Evolutionary conservation across 352 stramenopile species (phyloP), one percentile per base, ranked within the genome.

Genomic region (Pythium biforme): DNA sequence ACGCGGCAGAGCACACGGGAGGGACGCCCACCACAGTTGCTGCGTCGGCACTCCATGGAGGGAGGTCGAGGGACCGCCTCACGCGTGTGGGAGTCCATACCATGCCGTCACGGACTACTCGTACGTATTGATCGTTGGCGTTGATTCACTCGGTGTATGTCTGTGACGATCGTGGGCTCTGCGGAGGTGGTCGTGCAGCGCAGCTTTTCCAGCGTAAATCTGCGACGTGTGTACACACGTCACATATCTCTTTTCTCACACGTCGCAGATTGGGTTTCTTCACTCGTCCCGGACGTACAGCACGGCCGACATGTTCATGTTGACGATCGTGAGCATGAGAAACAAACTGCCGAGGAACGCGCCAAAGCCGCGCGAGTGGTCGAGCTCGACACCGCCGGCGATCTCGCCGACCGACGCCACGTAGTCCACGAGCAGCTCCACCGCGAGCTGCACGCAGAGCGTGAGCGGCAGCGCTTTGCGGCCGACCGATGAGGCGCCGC

Each of bases 271-370:
- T 41, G 34, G 5, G 4, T 3, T 4, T 43, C 37, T 4, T 43
- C 37, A 43, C 14, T 19, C 37, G 37, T n/a, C 51, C n/a, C 15
- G 9, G 5, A 59, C 27, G 25, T 51, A 59, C 15, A 59, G 37
- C n/a, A 59, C 41, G 39, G 53, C 37, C 43, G 54, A 43, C 54
- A 61, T 61, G 41, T 51, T 61, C 39, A 52, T 61, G 54, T 61
- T 61, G 40, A 61, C 27, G 25, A 61, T n/a, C 41, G 54, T 53
- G 19, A 61, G 43, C 40, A 39, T 61, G 26, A 43, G 26, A 19
- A 61, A 51, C 23, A 51, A 25, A 41, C 54, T 43, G 37, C 37
- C 40, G 15, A 51, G 54, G 29, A 59, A 59, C 33, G 31, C 39
- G 23, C 52, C 52, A n/a, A 59, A 39, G 10, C 54, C 29, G 19